A percentile compares a stretch with the other conserved stretches of the same genome.
Evolutionary conservation across 768 basidiomycete genomes (phyloP).

Genomic region (Phlegmacium glaucopus): DNA sequence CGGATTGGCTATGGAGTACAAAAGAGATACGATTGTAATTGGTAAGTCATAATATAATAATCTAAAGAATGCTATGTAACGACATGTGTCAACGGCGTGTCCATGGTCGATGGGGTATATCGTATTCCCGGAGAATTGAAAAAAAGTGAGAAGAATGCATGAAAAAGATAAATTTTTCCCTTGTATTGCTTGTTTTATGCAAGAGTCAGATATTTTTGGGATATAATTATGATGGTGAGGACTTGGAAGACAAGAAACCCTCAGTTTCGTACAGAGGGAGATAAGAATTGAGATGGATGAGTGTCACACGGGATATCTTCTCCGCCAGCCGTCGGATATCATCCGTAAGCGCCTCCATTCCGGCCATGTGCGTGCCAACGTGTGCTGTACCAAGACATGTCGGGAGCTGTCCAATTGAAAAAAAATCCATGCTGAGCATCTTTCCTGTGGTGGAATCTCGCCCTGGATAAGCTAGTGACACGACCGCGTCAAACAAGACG

Average conservation of each 20-base stretch:
- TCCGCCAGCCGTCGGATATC: conserved; percentile 70
- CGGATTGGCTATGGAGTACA: too few species aligned
- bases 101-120: conserved; percentile 13
- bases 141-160: not conserved
- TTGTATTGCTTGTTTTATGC: not conserved
- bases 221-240: not conserved
- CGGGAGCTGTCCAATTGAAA: not conserved
- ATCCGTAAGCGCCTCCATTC: conserved; percentile 68
- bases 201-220: not conserved
- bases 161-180: not conserved
- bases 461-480: conserved; percentile 48
- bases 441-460: conserved; percentile 29
- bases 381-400: conserved; percentile 3
- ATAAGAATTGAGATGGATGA: conserved; percentile 75
- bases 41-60: conserved; percentile 9
- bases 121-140: not conserved
- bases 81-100: conserved; percentile 14
- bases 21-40: not conserved
- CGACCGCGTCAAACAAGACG: conserved; percentile 58
- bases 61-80: conserved; percentile 6
- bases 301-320: conserved; percentile 66
- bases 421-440: conserved; percentile 6
- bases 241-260: conserved; percentile 36
- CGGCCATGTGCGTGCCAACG: conserved; percentile 39
- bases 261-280: conserved; percentile 73